These are phyloP conservation scores for Periconia sp. DNA, from an alignment of 2,329 filamentous ascomycete species.

Conservation along the genomic window DNA sequence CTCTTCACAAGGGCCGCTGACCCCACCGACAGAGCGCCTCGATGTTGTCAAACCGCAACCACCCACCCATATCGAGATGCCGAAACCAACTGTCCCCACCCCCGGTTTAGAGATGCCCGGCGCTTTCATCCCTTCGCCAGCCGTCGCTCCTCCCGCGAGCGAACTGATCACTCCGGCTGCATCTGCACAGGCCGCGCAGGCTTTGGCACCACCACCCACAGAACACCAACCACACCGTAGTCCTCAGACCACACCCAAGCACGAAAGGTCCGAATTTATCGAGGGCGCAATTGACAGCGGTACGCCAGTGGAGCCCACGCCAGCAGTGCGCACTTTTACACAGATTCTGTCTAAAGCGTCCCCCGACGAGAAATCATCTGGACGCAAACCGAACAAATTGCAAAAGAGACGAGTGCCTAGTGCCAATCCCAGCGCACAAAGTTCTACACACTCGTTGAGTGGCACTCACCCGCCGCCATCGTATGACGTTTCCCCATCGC, in stretches of 20 bases:
- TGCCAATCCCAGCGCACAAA: conserved; percentile 83
- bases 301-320: conserved; percentile 21
- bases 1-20: conserved; percentile 17
- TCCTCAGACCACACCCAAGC: conserved; percentile 30
- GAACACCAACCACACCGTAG: conserved; percentile 19
- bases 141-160: conserved; percentile 44
- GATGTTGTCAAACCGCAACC: conserved; percentile 25
- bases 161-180: conserved; percentile 38
- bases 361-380: conserved; percentile 64
- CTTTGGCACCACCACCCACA: conserved; percentile 23
- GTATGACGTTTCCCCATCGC: conserved; percentile 30
- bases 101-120: conserved; percentile 53
- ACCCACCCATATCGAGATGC: conserved; percentile 19
- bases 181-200: conserved; percentile 18
- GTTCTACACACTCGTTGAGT: conserved; percentile 78
- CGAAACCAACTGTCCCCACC: conserved; percentile 28
- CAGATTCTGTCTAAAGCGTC: conserved; percentile 48
- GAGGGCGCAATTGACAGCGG: conserved; percentile 34
- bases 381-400: conserved; percentile 81
- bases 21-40: conserved; percentile 24
- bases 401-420: conserved; percentile 82
- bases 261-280: conserved; percentile 36
- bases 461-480: conserved; percentile 25
- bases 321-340: conserved; percentile 39
- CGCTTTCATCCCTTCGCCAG: conserved; percentile 56